Base-by-base conservation (phyloP, 1,139 yeast genomes). In the Pichia norvegensis region DNA sequence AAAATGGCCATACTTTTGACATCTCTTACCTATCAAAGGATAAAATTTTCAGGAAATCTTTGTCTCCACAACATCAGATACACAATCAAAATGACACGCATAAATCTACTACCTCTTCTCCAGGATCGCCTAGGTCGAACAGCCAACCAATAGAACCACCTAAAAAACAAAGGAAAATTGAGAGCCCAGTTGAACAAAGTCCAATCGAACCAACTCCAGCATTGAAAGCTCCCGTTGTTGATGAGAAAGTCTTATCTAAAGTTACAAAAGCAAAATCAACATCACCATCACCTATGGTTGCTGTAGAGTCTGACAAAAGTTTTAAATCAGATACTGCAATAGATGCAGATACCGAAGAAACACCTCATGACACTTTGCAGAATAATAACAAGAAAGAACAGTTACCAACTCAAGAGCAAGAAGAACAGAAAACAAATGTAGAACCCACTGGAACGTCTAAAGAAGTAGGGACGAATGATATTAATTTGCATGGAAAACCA, bases 1-100 rank as follows among this genome's bases (percentile, higher is more conserved):
- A 55, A 59, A 68, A 63, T 52, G 74, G 74, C 25, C 65, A 59
- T 43, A 60, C 56, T 39, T 68, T 68, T 48, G 59, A 59, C 33
- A 66, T 64, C 21, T 47, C 63, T 2, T 53, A 59, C 20, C 45
- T 63, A 14, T 56, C 65, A 1, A 55, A 58, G 39, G 64, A 61
- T 22, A 59, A 59, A 29, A 59, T 57, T 23, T 57, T 54, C n/a
- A 52, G 55, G 37, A 55, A 59, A 44, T 50, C 54, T n/a, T 43
- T 53, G 2, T 52, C 59, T 2, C 58, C 59, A 22, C 52, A 40
- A 41, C 52, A 44, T 27, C 52, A 48, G 23, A 58, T 51, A 36
- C 52, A 41, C 9, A 48, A 47, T 16, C 38, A 36, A 20, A 49
- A 29, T 31, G 40, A 22, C 8, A 29, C n/a, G 29, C 42, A 16